Conservation (phyloP, 208 protist species). For the Naegleria gruberi region DNA sequence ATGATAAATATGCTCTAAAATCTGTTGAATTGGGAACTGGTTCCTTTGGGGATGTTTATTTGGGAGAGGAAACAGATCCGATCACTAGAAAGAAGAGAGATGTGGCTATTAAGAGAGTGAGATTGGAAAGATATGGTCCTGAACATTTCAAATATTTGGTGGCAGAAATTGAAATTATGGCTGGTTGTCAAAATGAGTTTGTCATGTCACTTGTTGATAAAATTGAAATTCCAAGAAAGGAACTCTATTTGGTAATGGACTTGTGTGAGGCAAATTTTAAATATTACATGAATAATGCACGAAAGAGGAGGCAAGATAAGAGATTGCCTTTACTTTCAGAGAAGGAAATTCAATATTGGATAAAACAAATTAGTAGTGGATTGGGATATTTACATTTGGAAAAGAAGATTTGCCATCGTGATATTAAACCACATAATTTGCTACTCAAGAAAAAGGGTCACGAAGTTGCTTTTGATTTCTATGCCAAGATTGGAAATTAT, state of each 20-base stretch:
- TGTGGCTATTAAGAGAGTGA: not conserved
- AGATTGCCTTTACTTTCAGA: not conserved
- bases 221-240: not conserved
- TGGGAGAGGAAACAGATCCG: not conserved
- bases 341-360: not conserved
- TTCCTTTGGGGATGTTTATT: not conserved
- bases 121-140: not conserved
- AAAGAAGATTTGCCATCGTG: not conserved
- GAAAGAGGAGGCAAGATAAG: not conserved
- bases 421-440: conserved; percentile 27
- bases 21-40: not conserved
- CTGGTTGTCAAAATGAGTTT: not conserved
- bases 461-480: not conserved
- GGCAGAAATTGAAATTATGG: not conserved
- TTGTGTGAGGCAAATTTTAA: not conserved
- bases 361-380: not conserved
- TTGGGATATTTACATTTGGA: not conserved
- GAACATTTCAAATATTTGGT: not conserved
- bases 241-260: not conserved
- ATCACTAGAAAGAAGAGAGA: not conserved
- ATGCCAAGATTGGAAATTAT: no score
- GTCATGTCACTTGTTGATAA: not conserved
- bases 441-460: not conserved
- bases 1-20: no score
- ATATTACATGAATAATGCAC: not conserved